Evolutionary conservation across 78 protist species (phyloP), one percentile per base, ranked within the genome.

Genomic region (Planoprotostelium fungivorum): DNA sequence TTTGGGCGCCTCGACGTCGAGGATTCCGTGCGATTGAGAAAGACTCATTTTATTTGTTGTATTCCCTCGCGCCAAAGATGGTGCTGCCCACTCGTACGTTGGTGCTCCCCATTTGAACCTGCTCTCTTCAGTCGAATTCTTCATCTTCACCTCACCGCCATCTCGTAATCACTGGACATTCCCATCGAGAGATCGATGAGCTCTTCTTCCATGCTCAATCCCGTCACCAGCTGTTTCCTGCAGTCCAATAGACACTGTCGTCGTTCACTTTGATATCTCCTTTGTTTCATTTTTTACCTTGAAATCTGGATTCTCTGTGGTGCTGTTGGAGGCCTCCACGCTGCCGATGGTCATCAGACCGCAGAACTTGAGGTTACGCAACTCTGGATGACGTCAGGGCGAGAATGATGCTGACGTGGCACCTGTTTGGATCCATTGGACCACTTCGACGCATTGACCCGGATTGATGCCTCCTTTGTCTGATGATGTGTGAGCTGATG

Each of bases 311-410:
- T 92, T 91, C 34, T 85, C 92, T 9, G 1, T 38, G 25, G 73
- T 25, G 16, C 31, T 16, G 16, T 5, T 25, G 5, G 90, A 0
- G 16, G 94, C 91, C 51, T 92, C 88, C 38, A 91, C 93, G 88
- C 63, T 89, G 25, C 94, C 94, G 63, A 92, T 92, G 9, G 94
- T 92, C 94, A 92, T 92, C 35, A 92, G 34, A 63, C 94, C 94
- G 35, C 84, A n/a, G 34, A 92, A 88, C 29, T 92, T 84, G 83
- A 92, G 38, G 51, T 34, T 1, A 0, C 84, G 36, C 31, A 51
- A 51, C 16, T 51, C 73, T 51, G 16, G 31, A 51, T 25, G 31
- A 16, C 73, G 73, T 51, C 73, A 51, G 16, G 16, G 16, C 16
- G 5, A 51, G 5, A 51, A 51, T n/a, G 16, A 51, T 35, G 39